phyloP scores from a whole-genome alignment of 1,284 basidiomycete genomes.

The Austropuccinia psidii region DNA sequence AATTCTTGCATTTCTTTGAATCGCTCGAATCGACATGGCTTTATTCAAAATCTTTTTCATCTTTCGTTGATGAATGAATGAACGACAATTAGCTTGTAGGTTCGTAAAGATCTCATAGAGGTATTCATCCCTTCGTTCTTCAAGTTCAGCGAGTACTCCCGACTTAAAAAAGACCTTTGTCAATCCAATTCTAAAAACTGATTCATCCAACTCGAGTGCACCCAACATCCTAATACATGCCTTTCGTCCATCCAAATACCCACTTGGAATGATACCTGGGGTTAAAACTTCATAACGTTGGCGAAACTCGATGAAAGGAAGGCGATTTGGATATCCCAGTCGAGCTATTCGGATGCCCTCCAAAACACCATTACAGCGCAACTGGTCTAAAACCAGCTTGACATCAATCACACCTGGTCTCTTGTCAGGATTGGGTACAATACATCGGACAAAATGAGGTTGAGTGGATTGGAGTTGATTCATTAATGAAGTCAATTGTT shows the following conservation, averaged over 20 bases:
- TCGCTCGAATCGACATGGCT: slow-evolving; percentile 79
- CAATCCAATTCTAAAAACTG: slow-evolving; percentile 81
- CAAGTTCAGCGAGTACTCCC: slow-evolving; percentile 93
- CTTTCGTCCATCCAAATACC: slow-evolving; percentile 95
- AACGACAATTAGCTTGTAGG: slow-evolving; percentile 75
- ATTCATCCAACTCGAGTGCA: slow-evolving; percentile 75
- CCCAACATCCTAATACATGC: slow-evolving; percentile 89
- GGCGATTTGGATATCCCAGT: slow-evolving; percentile 90
- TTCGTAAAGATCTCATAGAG: slow-evolving; percentile 83
- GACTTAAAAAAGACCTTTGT: slow-evolving; percentile 99
- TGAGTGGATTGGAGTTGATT: slow-evolving; percentile 83
- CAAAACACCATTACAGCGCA: slow-evolving; percentile 96
- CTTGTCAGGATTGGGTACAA: slow-evolving; percentile 90
- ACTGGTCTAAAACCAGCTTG: slow-evolving; percentile 89
- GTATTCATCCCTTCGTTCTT: slow-evolving; percentile 79
- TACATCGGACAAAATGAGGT: slow-evolving; percentile 97
- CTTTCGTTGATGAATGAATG: slow-evolving; percentile 76
- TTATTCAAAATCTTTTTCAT: slow-evolving; percentile 94
- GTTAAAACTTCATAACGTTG: slow-evolving; percentile 94
- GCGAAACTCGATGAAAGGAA: slow-evolving; percentile 94
- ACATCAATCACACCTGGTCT: slow-evolving; percentile 86
- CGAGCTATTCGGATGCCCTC: slow-evolving; percentile 98
- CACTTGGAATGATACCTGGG: slow-evolving; percentile 79
- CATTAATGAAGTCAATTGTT: slow-evolving; percentile 90
- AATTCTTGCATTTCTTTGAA: slow-evolving; percentile 85